These are phyloP conservation scores for Spergularia azorica DNA, from an alignment of 179 eudicot species.

Conservation along the genomic window DNA sequence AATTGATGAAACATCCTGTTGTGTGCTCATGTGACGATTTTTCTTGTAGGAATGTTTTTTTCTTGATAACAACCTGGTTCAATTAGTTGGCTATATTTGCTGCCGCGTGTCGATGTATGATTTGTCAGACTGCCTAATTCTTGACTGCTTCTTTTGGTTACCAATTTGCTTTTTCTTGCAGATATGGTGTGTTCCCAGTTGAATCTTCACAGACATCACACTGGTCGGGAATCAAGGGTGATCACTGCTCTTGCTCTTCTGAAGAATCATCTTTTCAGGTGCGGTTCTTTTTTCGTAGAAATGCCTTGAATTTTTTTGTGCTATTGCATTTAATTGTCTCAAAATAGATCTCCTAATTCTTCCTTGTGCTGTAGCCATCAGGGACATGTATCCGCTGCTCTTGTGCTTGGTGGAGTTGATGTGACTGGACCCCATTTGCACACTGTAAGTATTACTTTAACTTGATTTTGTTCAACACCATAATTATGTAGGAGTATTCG, in stretches of 20 bases:
- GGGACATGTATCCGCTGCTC: conserved; percentile 89
- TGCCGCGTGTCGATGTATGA: no score
- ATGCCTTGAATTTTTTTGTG: not conserved
- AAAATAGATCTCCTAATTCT: conserved; percentile 10
- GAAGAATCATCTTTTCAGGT: conserved; percentile 91
- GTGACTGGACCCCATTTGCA: conserved; percentile 90
- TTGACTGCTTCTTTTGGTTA: not conserved
- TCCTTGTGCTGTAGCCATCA: conserved; percentile 61
- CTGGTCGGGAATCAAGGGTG: conserved; percentile 89
- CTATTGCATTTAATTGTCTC: not conserved
- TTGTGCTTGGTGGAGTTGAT: conserved; percentile 92
- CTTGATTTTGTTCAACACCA: not conserved
- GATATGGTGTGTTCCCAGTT: conserved; percentile 80
- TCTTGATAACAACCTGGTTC: not conserved
- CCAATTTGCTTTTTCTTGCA: conserved; percentile 21
- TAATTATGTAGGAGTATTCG: not conserved
- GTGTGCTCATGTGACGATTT: not conserved
- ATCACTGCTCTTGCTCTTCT: conserved; percentile 84
- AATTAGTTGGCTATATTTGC: not conserved
- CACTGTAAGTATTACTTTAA: conserved; percentile 55
- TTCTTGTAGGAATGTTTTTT: no score
- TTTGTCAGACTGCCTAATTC: no score
- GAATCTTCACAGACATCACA: conserved; percentile 75
- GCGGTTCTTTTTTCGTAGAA: not conserved
- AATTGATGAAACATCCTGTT: not conserved